These are phyloP conservation scores for Clathrus columnatus DNA, from an alignment of 768 basidiomycete species.

Conservation along the genomic window DNA sequence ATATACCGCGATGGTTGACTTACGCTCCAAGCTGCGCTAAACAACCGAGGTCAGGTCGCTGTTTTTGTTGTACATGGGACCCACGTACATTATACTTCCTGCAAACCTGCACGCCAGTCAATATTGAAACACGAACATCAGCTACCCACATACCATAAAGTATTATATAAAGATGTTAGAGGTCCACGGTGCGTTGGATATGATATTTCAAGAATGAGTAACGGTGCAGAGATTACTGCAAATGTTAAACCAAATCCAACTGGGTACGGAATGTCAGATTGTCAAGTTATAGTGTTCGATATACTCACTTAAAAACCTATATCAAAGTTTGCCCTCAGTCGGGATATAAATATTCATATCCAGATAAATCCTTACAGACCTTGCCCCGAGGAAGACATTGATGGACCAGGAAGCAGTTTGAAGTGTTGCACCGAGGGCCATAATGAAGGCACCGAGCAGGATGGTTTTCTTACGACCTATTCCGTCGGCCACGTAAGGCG, in stretches of 20 bases:
- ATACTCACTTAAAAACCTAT: conserved; percentile 16
- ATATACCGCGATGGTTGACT: conserved; percentile 23
- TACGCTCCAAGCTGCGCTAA: conserved; percentile 4
- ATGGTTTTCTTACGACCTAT: conserved; percentile 54
- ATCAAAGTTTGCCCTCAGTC: background rate
- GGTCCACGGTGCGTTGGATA: conserved; percentile 63
- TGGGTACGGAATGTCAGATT: background rate
- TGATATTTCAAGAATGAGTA: conserved; percentile 57
- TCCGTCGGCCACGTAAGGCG: conserved; percentile 43
- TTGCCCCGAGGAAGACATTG: conserved; percentile 49
- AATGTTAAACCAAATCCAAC: conserved; percentile 55
- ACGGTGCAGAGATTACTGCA: conserved; percentile 55
- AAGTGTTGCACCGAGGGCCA: conserved; percentile 54
- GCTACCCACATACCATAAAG: conserved; percentile 39
- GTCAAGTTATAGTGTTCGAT: background rate
- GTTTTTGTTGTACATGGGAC: background rate
- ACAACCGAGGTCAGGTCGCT: background rate
- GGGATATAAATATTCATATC: conserved; percentile 13
- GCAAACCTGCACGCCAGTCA: conserved; percentile 1
- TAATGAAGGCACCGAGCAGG: conserved; percentile 45
- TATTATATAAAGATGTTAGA: conserved; percentile 55
- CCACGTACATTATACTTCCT: conserved; percentile 5
- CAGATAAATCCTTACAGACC: conserved; percentile 34
- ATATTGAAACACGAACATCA: background rate
- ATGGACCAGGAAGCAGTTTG: conserved; percentile 44